Percentiles rank a stretch among this genome's conserved stretches.
Evolutionary conservation across 257 asterid species (phyloP).

Genomic region (Gentiana dahurica): DNA sequence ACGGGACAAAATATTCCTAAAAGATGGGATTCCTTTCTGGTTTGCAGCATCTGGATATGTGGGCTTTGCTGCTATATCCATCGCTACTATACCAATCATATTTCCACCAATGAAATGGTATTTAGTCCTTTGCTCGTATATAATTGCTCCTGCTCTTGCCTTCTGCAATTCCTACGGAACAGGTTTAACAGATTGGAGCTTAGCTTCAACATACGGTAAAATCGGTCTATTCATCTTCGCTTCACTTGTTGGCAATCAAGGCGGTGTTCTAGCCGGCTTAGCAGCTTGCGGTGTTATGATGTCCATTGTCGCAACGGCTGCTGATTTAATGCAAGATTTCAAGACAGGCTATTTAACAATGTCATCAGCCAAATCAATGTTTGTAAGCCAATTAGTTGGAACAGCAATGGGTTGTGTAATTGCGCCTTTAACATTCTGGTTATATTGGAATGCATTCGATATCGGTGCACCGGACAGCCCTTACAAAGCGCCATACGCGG

Average conservation of each 20-base stretch:
- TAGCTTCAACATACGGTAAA: conserved; percentile 87
- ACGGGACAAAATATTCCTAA: conserved; percentile 57
- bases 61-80: conserved; percentile 78
- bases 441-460: conserved; percentile 87
- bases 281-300: conserved; percentile 98
- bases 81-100: conserved; percentile 58
- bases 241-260: conserved; percentile 65
- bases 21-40: conserved; percentile 78
- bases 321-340: conserved; percentile 93
- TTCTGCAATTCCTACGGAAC: conserved; percentile 94
- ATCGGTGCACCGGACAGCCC: conserved; percentile 90
- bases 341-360: conserved; percentile 79
- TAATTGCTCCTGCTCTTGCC: conserved; percentile 94
- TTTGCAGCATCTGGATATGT: conserved; percentile 86
- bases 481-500: conserved; percentile 94
- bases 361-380: conserved; percentile 94
- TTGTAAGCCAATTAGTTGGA: conserved; percentile 83
- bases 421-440: conserved; percentile 95
- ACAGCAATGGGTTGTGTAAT: conserved; percentile 93
- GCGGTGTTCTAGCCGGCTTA: conserved; percentile 85
- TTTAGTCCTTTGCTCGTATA: conserved; percentile 74
- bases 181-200: conserved; percentile 93
- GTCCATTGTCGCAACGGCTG: conserved; percentile 94
- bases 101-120: conserved; percentile 96
- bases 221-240: conserved; percentile 88